Evolutionary conservation across 2,329 filamentous ascomycete genomes (phyloP).

Genomic region (Xylariaceae sp.): DNA sequence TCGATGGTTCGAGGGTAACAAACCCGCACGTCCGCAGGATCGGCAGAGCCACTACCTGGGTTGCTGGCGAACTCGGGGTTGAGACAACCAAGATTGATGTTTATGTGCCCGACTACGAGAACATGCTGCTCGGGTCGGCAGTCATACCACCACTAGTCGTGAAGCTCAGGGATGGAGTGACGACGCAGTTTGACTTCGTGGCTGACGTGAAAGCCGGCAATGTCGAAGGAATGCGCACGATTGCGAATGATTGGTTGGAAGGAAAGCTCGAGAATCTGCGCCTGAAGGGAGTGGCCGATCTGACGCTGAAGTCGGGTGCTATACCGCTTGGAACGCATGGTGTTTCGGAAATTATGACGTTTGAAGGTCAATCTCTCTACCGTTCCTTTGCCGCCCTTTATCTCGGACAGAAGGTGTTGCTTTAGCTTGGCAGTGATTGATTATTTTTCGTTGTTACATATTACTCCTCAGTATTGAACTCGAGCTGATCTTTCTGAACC

Average conservation of each 20-base stretch:
- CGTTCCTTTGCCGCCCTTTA: constrained; percentile 56
- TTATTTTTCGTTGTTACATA: neutral
- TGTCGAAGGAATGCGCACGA: constrained; percentile 66
- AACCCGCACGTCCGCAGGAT: constrained; percentile 67
- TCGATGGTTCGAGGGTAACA: constrained; percentile 72
- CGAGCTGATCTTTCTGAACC: constrained; percentile 40
- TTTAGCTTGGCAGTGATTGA: constrained; percentile 28
- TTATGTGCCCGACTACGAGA: constrained; percentile 75
- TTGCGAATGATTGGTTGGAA: constrained; percentile 85
- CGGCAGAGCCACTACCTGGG: constrained; percentile 72
- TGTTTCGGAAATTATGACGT: constrained; percentile 67
- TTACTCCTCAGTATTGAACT: constrained; percentile 2
- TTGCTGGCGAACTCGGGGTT: constrained; percentile 71
- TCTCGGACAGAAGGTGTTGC: constrained; percentile 52
- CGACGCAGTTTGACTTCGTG: constrained; percentile 72
- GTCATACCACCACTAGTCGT: constrained; percentile 69
- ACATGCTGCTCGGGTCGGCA: constrained; percentile 72
- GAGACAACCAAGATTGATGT: constrained; percentile 68
- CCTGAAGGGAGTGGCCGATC: constrained; percentile 65
- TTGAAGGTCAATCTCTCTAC: constrained; percentile 78
- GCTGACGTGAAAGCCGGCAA: constrained; percentile 72
- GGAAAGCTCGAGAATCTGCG: constrained; percentile 67
- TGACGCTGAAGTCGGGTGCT: constrained; percentile 73
- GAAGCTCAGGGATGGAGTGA: constrained; percentile 70
- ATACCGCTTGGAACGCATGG: constrained; percentile 72